Conservation (phyloP, 768 basidiomycete genomes). For the Collybiopsis luxurians region DNA sequence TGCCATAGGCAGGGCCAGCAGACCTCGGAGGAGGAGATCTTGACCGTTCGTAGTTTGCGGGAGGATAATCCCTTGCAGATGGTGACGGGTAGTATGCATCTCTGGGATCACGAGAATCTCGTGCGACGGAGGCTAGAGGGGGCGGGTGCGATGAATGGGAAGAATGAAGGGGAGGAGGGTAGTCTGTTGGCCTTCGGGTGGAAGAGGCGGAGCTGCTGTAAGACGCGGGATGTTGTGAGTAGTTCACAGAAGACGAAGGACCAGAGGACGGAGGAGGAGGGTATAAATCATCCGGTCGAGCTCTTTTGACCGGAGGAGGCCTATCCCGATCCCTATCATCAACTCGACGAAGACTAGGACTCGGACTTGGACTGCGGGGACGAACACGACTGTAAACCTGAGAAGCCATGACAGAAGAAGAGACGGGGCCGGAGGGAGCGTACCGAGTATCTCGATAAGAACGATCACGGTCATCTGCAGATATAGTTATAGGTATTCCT, state of each 20-base stretch:
- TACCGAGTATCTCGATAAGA: constrained; percentile 1
- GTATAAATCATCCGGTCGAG: background rate
- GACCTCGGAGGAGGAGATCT: background rate
- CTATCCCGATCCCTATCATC: background rate
- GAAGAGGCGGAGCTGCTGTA: background rate
- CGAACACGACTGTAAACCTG: background rate
- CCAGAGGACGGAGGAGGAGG: background rate
- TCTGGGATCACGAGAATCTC: background rate
- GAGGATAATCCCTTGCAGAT: background rate
- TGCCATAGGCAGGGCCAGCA: background rate
- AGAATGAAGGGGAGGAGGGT: no score
- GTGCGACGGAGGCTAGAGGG: background rate
- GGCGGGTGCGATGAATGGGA: background rate
- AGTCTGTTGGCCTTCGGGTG: background rate
- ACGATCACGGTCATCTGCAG: constrained; percentile 3
- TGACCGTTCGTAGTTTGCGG: background rate
- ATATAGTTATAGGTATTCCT: background rate
- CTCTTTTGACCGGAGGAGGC: background rate
- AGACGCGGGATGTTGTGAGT: background rate
- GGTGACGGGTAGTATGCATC: background rate
- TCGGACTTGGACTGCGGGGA: constrained; percentile 3
- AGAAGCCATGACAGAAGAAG: background rate
- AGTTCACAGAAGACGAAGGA: background rate
- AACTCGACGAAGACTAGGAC: background rate
- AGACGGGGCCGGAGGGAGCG: background rate